Evolutionary conservation across 768 basidiomycete species (phyloP), one percentile per base, ranked within the genome.

Genomic region (Termitomyces sp.): DNA sequence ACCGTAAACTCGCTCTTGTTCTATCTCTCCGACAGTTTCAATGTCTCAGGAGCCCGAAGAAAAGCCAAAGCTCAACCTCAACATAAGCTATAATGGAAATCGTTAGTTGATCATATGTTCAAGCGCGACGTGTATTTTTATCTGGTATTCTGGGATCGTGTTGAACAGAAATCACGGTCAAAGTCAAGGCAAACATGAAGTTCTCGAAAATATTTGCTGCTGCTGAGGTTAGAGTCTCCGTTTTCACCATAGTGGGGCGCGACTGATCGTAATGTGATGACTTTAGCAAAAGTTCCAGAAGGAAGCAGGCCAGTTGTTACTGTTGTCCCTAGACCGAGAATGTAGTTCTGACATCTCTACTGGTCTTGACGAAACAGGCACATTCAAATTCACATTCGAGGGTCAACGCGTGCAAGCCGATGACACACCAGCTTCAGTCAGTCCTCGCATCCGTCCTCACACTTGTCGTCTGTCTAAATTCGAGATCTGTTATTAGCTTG

Each of bases 61-160:
- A 23, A 89, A 88, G 66, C 86, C 87, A 15, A 89, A 89, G 60
- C 72, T 89, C 44, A 85, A 82, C 65, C 67, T 89, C n/a, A 70
- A 72, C 50, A 73, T 89, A 60, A 66, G 68, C 33, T 82, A 76
- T 55, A 84, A 86, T 53, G 81, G 79, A 15, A 69, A 71, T 51
- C 73, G 86, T 88, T 39, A n/a, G 64, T 60, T 25, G 32, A 25
- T 42, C 25, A 22, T 18, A 43, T 33, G 33, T 11, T 15, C 29
- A 40, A 33, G 36, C 45, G 31, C 16, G 46, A 33, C 41, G 20
- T 47, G 27, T 38, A 41, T 54, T 52, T 20, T 48, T 22, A 43
- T 9, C 7, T 22, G 18, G 15, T 18, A n/a, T 50, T 7, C 5
- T 38, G 32, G 22, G 49, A 39, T 33, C 11, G 48, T 31, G 52